phyloP scores from a whole-genome alignment of 2,329 filamentous ascomycete genomes.

The Paecilomyces fulvus region DNA sequence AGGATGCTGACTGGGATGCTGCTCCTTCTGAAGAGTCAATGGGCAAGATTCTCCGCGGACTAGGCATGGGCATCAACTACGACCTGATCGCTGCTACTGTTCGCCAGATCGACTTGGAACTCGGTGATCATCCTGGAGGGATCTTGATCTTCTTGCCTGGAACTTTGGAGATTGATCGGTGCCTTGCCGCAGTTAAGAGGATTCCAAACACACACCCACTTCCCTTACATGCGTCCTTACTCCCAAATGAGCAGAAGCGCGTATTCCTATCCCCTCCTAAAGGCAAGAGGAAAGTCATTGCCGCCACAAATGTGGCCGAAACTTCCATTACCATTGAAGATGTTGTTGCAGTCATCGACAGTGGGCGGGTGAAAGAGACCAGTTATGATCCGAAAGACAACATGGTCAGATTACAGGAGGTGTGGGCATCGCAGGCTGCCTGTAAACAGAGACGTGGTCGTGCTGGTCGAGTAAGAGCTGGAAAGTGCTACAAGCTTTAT shows the following conservation, averaged over 20 bases:
- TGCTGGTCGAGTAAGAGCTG: slow-evolving; percentile 84
- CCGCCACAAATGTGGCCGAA: slow-evolving; percentile 93
- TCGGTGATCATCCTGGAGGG: slow-evolving; percentile 66
- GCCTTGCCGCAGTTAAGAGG: slow-evolving; percentile 59
- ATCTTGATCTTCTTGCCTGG: slow-evolving; percentile 95
- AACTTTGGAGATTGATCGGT: slow-evolving; percentile 80
- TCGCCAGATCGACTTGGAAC: slow-evolving; percentile 67
- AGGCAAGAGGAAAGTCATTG: slow-evolving; percentile 84
- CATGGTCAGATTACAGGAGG: slow-evolving; percentile 89
- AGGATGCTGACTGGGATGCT: slow-evolving; percentile 31
- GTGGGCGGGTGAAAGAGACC: slow-evolving; percentile 91
- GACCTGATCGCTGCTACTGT: slow-evolving; percentile 74
- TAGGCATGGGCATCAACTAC: slow-evolving; percentile 86
- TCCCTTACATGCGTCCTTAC: slow-evolving; percentile 83
- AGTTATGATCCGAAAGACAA: slow-evolving; percentile 87
- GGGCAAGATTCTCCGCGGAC: slow-evolving; percentile 60
- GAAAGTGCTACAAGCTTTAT: slow-evolving; percentile 91
- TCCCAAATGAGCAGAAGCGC: slow-evolving; percentile 76
- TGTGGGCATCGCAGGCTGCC: slow-evolving; percentile 87
- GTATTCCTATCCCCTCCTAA: slow-evolving; percentile 71
- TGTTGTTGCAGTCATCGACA: slow-evolving; percentile 91
- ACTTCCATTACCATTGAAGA: slow-evolving; percentile 99
- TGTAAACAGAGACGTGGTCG: slow-evolving; percentile 91
- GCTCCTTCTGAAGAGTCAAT: slow-evolving; percentile 42
- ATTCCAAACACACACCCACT: slow-evolving; percentile 65